phyloP scores from a whole-genome alignment of 106 monocot genomes.

The Phalaenopsis equestris region DNA sequence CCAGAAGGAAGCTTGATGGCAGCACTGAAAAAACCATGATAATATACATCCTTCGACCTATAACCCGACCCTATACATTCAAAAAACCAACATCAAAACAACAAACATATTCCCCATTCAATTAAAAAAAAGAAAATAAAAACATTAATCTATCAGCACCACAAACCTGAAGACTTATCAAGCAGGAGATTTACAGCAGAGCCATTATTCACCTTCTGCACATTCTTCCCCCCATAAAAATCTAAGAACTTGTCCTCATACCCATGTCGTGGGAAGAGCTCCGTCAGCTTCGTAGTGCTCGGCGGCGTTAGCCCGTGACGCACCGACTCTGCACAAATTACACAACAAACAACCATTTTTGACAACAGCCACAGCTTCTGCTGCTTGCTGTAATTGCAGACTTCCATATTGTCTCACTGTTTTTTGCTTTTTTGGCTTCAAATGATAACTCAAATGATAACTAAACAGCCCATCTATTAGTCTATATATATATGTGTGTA shows the following conservation, averaged over 20 bases:
- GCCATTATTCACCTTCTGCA: slow-evolving; percentile 19
- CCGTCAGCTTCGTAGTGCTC: slow-evolving; percentile 3
- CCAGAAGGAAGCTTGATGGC: slow-evolving; percentile 33
- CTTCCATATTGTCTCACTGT: background rate
- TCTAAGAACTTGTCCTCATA: slow-evolving; percentile 12
- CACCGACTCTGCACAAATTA: background rate
- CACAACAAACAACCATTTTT: background rate
- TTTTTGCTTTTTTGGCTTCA: background rate
- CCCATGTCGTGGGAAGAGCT: slow-evolving; percentile 16
- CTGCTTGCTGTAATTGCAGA: background rate
- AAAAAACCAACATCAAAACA: background rate
- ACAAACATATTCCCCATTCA: too few species aligned
- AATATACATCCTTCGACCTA: slow-evolving; percentile 21
- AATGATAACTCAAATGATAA: background rate
- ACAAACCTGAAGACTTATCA: slow-evolving; percentile 19
- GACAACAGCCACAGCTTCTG: background rate
- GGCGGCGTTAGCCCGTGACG: slow-evolving; percentile 17
- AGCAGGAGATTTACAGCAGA: slow-evolving; percentile 15
- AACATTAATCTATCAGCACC: background rate
- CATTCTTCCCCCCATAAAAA: slow-evolving; percentile 20
- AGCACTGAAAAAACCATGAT: slow-evolving; percentile 55
- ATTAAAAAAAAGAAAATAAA: too few species aligned
- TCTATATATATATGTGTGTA: background rate
- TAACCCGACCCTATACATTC: slow-evolving; percentile 31
- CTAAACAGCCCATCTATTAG: background rate